Evolutionary conservation across 148 eudicot species (phyloP).

Genomic region (Simmondsia chinensis): DNA sequence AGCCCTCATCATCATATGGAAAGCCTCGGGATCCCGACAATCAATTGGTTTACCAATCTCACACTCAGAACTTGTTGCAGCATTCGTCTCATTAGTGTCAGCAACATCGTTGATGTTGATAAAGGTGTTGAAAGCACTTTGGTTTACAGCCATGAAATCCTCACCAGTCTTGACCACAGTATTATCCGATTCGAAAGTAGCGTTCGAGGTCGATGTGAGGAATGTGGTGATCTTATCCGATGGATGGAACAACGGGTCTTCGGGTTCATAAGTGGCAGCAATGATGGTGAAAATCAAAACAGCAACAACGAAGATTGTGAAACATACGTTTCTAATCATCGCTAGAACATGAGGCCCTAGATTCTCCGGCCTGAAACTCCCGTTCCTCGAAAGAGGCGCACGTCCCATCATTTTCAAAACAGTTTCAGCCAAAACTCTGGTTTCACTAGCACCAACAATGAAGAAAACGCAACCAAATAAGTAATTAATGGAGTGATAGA

Average conservation of each 20-base stretch:
- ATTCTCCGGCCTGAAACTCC: conserved; percentile 60
- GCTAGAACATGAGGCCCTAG: conserved; percentile 71
- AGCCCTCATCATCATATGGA: conserved; percentile 84
- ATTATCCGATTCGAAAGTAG: conserved; percentile 63
- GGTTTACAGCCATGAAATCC: conserved; percentile 74
- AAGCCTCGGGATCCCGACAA: conserved; percentile 73
- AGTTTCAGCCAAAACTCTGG: conserved; percentile 12
- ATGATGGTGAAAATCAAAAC: conserved; percentile 76
- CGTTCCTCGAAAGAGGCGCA: conserved; percentile 31
- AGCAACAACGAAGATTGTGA: conserved; percentile 60
- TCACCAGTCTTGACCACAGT: conserved; percentile 77
- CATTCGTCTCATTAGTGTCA: conserved; percentile 14
- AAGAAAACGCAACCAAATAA: conserved; percentile 5
- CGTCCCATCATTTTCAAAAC: conserved; percentile 44
- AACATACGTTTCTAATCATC: conserved; percentile 69
- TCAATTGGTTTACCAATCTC: conserved; percentile 63
- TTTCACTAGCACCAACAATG: conserved; percentile 1
- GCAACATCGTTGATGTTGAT: conserved; percentile 63
- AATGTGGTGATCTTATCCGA: conserved; percentile 68
- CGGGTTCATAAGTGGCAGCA: conserved; percentile 79
- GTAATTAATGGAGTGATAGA: too few species aligned
- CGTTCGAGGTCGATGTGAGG: conserved; percentile 57
- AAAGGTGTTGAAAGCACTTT: conserved; percentile 47
- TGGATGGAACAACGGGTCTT: conserved; percentile 76
- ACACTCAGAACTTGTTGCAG: conserved; percentile 31